Evolutionary conservation across 306 rosid species (phyloP), one percentile per base, ranked within the genome.

Genomic region (Castanopsis chinensis): DNA sequence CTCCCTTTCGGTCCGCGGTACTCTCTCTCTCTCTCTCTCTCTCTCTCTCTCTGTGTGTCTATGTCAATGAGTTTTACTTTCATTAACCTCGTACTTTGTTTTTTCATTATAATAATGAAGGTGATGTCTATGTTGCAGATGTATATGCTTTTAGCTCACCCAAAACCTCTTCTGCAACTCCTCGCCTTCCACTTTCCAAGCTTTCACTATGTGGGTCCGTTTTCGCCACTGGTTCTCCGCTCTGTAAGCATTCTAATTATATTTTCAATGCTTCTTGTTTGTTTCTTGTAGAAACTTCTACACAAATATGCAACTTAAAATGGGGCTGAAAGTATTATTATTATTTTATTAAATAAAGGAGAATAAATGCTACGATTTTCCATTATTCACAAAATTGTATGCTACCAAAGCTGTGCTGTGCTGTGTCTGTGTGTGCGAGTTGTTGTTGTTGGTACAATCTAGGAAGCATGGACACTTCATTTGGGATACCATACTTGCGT

Each of bases 151-250:
- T 86, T 86, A 73, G 84, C 75, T 61, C 87, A n/a, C 71, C 86
- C 52, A 85, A 86, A 68, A 63, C 23, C 61, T 27, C 73, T 80
- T 37, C 61, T 79, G 49, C 84, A 14, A 82, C 84, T 78, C 75
- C 82, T 75, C 83, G 81, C 76, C 79, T 83, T 85, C 71, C 83
- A 15, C 78, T 51, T 21, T 67, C 81, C 18, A 84, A 27, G 60
- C 78, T 80, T 27, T 41, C 70, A 70, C 70, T 77, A 32, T 20
- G 75, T 67, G 86, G 88, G 41, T 49, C 94, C 2, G 51, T 90
- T 72, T 94, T 91, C 30, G 57, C 79, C 68, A 77, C 95, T 70
- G 97, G 98, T 63, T 88, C 90, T 53, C 91, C 94, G 8, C 91
- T 92, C 4, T 63, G 98, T 91, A 90, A 77, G 85, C 63, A 4